Evolutionary conservation across 805 yeast genomes (phyloP), one percentile per base, ranked within the genome.

Genomic region (Yarrowia bubula): DNA sequence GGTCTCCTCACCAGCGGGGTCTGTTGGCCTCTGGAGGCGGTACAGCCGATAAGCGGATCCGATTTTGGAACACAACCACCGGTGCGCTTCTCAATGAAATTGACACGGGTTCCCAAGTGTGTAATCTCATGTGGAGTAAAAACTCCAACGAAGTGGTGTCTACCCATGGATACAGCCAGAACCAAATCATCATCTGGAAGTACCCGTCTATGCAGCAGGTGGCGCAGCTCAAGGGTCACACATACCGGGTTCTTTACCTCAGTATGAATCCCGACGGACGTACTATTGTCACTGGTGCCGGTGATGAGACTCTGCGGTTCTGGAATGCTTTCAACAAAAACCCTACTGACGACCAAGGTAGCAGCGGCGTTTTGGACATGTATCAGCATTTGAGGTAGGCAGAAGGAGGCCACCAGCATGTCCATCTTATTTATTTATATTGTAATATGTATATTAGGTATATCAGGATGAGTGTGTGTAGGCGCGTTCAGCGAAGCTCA

Each of bases 1-100:
- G 99, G 99, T 89, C 96, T 0, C 98, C 99, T 2, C 98, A 95
- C 73, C 97, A 91, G 73, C 80, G 98, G 65, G 98, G 98, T 0
- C 82, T 92, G 2, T 75, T 95, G 65, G 98, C 98, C 0, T 84
- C 95, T 1, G 99, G 99, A 14, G 99, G 99, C 17, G 99, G 99
- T 41, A 92, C 98, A 0, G 92, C 96, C 1, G 99, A 95, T 75
- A 85, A 93, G 66, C 83, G 87, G 43, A 88, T 95, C 70, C 90
- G 92, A 75, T 85, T 92, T 28, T 95, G 98, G 98, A 95, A 92
- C 74, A 88, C 96, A 0, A 77, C 86, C 50, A 89, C 88, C 8
- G 97, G 97, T 1, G 74, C 81, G 28, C 84, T 87, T 66, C 72
- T 90, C 11, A 83, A 85, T 70, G 95, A 91, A 70, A 85, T 89